These are phyloP conservation scores for Theileria parva DNA, from an alignment of 169 alveolate genomes.

Conservation along the genomic window DNA sequence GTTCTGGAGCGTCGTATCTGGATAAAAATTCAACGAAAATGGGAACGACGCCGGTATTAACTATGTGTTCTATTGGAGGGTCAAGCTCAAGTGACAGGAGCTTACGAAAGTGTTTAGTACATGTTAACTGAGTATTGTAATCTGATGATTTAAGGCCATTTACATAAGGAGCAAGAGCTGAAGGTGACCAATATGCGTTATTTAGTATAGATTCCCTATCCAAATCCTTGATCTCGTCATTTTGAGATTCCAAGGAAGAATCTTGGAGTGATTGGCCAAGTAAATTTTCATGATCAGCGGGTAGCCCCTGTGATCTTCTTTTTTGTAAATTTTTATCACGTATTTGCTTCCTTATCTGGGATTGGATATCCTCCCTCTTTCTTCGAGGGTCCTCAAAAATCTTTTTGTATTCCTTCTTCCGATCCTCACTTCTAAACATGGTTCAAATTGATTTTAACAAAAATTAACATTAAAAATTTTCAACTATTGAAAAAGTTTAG, in stretches of 20 bases:
- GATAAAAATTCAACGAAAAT: constrained; percentile 84
- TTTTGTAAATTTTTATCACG: constrained; percentile 84
- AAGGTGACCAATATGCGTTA: constrained; percentile 57
- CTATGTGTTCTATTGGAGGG: constrained; percentile 93
- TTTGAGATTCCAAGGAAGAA: constrained; percentile 17
- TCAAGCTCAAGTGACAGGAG: constrained; percentile 88
- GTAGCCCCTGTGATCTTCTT: constrained; percentile 73
- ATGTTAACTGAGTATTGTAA: constrained; percentile 77
- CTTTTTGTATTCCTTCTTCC: constrained; percentile 80
- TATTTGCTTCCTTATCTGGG: constrained; percentile 87
- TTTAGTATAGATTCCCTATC: constrained; percentile 62
- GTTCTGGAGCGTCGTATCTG: constrained; percentile 86
- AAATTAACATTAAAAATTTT: not conserved
- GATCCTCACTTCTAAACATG: constrained; percentile 67
- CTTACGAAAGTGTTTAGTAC: constrained; percentile 89
- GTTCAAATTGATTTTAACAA: not conserved
- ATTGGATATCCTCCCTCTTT: constrained; percentile 87
- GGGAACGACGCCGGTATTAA: constrained; percentile 95
- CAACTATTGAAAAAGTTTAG: not conserved
- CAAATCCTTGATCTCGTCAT: constrained; percentile 57
- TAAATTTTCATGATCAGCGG: constrained; percentile 40
- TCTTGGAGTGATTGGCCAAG: not conserved
- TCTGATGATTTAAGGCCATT: constrained; percentile 79
- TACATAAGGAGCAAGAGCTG: constrained; percentile 70
- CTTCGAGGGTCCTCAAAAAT: constrained; percentile 88